phyloP scores from a whole-genome alignment of 306 rosid species.

The Cucumis hystrix region DNA sequence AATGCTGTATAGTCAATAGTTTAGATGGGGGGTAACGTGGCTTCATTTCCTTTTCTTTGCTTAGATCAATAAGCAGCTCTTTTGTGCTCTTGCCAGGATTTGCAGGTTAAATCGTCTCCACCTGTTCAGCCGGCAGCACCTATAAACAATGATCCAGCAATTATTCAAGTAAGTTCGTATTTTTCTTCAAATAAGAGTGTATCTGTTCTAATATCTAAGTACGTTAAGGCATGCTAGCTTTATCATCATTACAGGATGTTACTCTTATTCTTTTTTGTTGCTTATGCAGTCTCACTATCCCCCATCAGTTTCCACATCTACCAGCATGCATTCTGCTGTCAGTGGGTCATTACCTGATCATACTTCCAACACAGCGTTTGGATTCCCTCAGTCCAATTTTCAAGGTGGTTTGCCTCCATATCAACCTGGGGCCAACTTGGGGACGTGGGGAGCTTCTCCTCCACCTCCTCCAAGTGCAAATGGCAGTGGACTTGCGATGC shows the following conservation, averaged over 20 bases:
- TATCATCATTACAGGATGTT: not conserved
- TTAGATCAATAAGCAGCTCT: not conserved
- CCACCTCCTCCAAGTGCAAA: slow-evolving; percentile 55
- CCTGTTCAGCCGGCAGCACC: slow-evolving; percentile 48
- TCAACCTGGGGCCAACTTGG: slow-evolving; percentile 80
- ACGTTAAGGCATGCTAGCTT: not conserved
- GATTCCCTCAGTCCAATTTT: slow-evolving; percentile 55
- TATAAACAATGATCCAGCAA: slow-evolving; percentile 73
- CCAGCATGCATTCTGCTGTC: slow-evolving; percentile 50
- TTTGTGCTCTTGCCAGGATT: slow-evolving; percentile 40
- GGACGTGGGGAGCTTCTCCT: slow-evolving; percentile 72
- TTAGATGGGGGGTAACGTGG: not conserved
- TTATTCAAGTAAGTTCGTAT: slow-evolving; percentile 44
- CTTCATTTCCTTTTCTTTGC: not conserved
- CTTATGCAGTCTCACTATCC: slow-evolving; percentile 74
- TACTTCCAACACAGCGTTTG: slow-evolving; percentile 51
- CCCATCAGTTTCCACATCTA: slow-evolving; percentile 34
- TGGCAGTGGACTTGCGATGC: slow-evolving; percentile 66
- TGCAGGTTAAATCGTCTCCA: slow-evolving; percentile 83
- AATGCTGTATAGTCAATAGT: not conserved
- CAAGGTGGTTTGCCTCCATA: slow-evolving; percentile 63
- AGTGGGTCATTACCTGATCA: slow-evolving; percentile 49
- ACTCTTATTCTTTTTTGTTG: not conserved
- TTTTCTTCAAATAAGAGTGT: not conserved
- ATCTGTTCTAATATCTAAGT: not conserved